Evolutionary conservation across 768 basidiomycete species (phyloP).

Genomic region (Suillus bovinus): DNA sequence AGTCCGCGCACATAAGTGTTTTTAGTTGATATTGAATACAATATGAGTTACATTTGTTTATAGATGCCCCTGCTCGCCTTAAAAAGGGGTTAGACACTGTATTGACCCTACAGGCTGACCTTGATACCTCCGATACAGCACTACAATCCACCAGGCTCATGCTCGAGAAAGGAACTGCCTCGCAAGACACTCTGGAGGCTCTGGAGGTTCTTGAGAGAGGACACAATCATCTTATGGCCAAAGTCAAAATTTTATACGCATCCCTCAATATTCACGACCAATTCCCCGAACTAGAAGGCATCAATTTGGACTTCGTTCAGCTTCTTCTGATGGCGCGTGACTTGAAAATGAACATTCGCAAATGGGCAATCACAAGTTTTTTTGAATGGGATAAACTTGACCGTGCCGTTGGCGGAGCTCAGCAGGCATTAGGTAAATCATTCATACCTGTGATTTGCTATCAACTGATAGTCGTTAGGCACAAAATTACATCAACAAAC

Average conservation of each 20-base stretch:
- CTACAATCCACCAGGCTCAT: slow-evolving; percentile 16
- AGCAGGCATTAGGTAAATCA: slow-evolving; percentile 22
- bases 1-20: slow-evolving; percentile 27
- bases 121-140: slow-evolving; percentile 25
- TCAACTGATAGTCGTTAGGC: slow-evolving; percentile 12
- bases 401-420: slow-evolving; percentile 31
- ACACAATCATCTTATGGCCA: slow-evolving; percentile 20
- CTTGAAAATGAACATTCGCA: slow-evolving; percentile 41
- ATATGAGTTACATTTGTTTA: slow-evolving; percentile 15
- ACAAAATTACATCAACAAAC: slow-evolving; percentile 35
- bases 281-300: slow-evolving; percentile 35
- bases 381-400: slow-evolving; percentile 40
- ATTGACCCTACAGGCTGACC: slow-evolving; percentile 30
- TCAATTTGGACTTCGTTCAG: slow-evolving; percentile 31
- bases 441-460: not conserved
- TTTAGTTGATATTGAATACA: slow-evolving; percentile 11
- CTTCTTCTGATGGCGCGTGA: slow-evolving; percentile 36
- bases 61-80: slow-evolving; percentile 31
- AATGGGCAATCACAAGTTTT: slow-evolving; percentile 34
- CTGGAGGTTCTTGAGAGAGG: slow-evolving; percentile 17
- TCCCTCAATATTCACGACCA: slow-evolving; percentile 34
- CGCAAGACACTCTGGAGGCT: slow-evolving; percentile 14
- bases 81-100: slow-evolving; percentile 36
- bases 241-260: slow-evolving; percentile 34
- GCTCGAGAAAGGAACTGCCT: slow-evolving; percentile 10